A percentile compares a stretch with the other conserved stretches of the same genome.
phyloP scores from a whole-genome alignment of 2,329 filamentous ascomycete species.

The Aspergillus puulaauensis region DNA sequence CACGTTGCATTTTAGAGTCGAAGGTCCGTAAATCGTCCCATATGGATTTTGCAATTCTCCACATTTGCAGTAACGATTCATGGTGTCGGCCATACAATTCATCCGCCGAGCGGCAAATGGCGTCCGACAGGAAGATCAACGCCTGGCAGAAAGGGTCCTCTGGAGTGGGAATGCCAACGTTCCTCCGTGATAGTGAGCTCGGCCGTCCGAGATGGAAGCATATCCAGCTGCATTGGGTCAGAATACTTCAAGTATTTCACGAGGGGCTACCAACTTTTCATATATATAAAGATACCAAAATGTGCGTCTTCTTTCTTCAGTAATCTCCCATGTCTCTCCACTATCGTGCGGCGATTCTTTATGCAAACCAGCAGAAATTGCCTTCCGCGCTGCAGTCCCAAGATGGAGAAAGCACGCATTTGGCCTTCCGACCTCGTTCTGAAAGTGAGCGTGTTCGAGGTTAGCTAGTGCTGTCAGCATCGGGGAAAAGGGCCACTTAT shows the following conservation, averaged over 20 bases:
- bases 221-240: conserved; percentile 37
- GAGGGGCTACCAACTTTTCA: conserved; percentile 38
- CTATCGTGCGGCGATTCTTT: conserved; percentile 39
- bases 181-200: conserved; percentile 39
- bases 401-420: conserved; percentile 46
- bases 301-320: conserved; percentile 38
- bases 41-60: conserved; percentile 35
- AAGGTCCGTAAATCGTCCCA: conserved; percentile 29
- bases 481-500: conserved; percentile 35
- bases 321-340: conserved; percentile 32
- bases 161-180: conserved; percentile 37
- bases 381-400: conserved; percentile 44
- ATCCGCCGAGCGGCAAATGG: conserved; percentile 42
- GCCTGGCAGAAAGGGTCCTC: conserved; percentile 41
- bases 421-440: conserved; percentile 45
- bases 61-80: conserved; percentile 40
- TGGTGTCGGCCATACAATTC: conserved; percentile 45
- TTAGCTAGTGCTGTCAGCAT: conserved; percentile 5
- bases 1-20: conserved; percentile 27
- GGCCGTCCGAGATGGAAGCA: conserved; percentile 47
- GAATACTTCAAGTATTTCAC: background rate
- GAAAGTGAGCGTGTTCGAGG: conserved; percentile 40
- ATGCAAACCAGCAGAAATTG: conserved; percentile 45
- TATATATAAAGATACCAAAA: conserved; percentile 46
- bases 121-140: conserved; percentile 38